Conservation (phyloP, 352 stramenopile species). For the Albugo laibachii region DNA sequence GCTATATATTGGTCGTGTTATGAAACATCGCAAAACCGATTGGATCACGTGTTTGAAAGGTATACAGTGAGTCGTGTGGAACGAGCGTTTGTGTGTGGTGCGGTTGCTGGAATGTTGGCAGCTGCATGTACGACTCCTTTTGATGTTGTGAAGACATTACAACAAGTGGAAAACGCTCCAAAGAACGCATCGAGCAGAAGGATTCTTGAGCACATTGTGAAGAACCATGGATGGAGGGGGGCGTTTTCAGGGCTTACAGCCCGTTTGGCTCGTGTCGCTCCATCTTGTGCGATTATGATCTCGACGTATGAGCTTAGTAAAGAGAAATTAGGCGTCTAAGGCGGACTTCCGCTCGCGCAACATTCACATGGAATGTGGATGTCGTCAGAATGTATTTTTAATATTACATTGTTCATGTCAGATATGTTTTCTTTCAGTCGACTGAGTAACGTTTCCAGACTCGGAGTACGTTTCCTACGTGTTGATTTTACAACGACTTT, state of each 20-base stretch:
- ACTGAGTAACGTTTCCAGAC: no score
- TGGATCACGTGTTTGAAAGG: conserved; percentile 5
- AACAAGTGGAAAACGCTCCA: conserved; percentile 24
- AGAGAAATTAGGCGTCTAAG: conserved; percentile 27
- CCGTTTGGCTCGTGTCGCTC: conserved; percentile 40
- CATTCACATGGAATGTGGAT: no score
- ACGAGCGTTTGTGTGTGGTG: conserved; percentile 72
- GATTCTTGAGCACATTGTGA: conserved; percentile 30
- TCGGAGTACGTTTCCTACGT: no score
- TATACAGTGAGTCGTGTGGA: conserved; percentile 24
- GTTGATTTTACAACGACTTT: no score
- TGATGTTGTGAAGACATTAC: conserved; percentile 90
- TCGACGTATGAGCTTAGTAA: conserved; percentile 68
- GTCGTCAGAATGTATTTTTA: no score
- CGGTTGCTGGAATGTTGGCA: conserved; percentile 70
- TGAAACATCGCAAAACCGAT: conserved; percentile 42
- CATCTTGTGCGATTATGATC: conserved; percentile 80
- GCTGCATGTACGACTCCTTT: conserved; percentile 86
- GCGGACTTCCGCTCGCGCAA: neutral
- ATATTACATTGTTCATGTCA: no score
- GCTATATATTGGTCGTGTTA: conserved; percentile 90
- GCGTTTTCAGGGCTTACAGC: conserved; percentile 46
- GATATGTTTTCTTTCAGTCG: no score
- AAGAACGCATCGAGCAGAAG: conserved; percentile 16
- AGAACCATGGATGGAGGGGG: conserved; percentile 19